Conservation (phyloP, 2,329 filamentous ascomycete species). For the Claviceps sorghi region DNA sequence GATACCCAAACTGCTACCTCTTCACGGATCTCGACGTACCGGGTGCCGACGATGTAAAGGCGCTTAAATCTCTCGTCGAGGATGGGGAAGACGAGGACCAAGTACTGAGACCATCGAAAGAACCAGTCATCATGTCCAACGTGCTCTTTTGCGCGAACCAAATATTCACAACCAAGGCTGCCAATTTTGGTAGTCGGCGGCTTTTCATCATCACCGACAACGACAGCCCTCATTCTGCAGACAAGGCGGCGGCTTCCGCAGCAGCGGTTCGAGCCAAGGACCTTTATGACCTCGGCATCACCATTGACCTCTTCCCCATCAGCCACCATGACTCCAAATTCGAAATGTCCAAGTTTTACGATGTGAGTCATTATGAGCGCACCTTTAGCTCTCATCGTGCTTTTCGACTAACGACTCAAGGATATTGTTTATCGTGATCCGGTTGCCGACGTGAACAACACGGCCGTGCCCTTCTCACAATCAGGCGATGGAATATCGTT, state of each 20-base stretch:
- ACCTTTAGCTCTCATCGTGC: no score
- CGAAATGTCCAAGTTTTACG: slow-evolving; percentile 76
- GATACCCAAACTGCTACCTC: slow-evolving; percentile 85
- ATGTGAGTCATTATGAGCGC: slow-evolving; percentile 37
- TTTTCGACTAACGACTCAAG: slow-evolving; percentile 23
- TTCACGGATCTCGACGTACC: slow-evolving; percentile 80
- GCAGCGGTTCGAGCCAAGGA: slow-evolving; percentile 85
- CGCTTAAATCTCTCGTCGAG: slow-evolving; percentile 59
- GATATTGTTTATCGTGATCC: slow-evolving; percentile 82
- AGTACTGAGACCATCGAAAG: slow-evolving; percentile 53
- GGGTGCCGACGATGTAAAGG: slow-evolving; percentile 72
- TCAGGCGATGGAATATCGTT: slow-evolving; percentile 64
- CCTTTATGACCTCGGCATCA: slow-evolving; percentile 81
- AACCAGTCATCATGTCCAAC: slow-evolving; percentile 68
- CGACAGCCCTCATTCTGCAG: slow-evolving; percentile 63
- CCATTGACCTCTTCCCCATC: slow-evolving; percentile 87
- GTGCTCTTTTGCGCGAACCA: slow-evolving; percentile 92
- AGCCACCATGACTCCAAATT: slow-evolving; percentile 57
- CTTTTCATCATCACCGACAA: slow-evolving; percentile 96
- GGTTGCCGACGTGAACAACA: slow-evolving; percentile 46
- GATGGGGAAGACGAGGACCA: slow-evolving; percentile 58
- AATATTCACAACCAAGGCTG: slow-evolving; percentile 85
- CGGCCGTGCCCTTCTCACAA: slow-evolving; percentile 45
- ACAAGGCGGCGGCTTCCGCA: slow-evolving; percentile 58
- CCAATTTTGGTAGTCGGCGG: slow-evolving; percentile 83